A percentile compares a stretch with the other conserved stretches of the same genome.
phyloP scores from a whole-genome alignment of 2,329 filamentous ascomycete species.

The Colletotrichum scovillei region DNA sequence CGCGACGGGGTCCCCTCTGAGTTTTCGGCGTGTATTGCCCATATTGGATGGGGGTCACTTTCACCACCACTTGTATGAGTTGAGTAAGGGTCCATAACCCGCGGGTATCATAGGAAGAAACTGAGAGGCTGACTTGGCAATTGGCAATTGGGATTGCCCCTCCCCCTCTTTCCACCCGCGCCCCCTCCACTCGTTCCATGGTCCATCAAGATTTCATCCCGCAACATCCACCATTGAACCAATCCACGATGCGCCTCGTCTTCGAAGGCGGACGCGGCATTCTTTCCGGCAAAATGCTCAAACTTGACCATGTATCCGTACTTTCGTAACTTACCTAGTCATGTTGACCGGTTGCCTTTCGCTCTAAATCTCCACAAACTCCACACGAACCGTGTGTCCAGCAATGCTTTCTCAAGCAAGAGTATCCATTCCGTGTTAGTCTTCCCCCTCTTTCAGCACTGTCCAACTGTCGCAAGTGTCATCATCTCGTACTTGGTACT shows the following conservation, averaged over 20 bases:
- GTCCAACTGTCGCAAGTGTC: not conserved
- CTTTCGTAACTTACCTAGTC: not conserved
- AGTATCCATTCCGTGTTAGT: not conserved
- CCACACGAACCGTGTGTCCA: slow-evolving; percentile 6
- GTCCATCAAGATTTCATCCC: not conserved
- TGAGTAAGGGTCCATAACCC: not conserved
- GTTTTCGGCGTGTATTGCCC: slow-evolving; percentile 26
- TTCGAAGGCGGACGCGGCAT: not conserved
- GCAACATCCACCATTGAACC: not conserved
- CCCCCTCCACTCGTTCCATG: slow-evolving; percentile 6
- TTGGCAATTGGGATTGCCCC: slow-evolving; percentile 6
- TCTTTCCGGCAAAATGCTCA: not conserved
- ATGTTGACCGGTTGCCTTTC: not conserved
- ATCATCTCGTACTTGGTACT: not conserved
- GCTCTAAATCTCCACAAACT: not conserved
- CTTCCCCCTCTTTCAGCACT: not conserved
- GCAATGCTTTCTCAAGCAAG: not conserved
- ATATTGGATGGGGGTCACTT: slow-evolving; percentile 26
- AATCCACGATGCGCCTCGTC: slow-evolving; percentile 4
- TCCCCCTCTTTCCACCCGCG: slow-evolving; percentile 6
- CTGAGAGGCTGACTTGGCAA: not conserved
- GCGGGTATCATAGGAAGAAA: not conserved
- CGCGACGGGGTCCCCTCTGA: not conserved
- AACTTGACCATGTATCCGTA: not conserved
- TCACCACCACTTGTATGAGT: no score